Evolutionary conservation across 2,329 filamentous ascomycete species (phyloP).

Genomic region (Pleoardoris graminearum): DNA sequence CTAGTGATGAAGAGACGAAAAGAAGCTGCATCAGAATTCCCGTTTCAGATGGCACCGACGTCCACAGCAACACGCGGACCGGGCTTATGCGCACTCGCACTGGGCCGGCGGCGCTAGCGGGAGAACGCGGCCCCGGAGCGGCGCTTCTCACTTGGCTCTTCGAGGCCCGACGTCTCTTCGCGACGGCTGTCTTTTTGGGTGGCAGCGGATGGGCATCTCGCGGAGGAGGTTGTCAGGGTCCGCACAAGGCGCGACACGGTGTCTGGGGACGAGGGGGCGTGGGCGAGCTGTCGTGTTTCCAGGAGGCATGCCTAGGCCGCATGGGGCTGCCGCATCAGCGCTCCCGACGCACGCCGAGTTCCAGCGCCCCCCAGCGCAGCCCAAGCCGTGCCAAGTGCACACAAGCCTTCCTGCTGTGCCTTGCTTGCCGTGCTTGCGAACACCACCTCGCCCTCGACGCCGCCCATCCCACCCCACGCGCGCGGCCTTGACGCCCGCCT

Average conservation of each 20-base stretch:
- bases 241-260: neutral
- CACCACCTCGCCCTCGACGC: slow-evolving; percentile 11
- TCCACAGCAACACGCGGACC: too few species aligned
- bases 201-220: neutral
- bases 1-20: too few species aligned
- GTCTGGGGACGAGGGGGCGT: neutral
- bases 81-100: too few species aligned
- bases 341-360: slow-evolving; percentile 15
- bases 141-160: neutral
- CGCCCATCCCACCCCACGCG: slow-evolving; percentile 5
- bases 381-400: slow-evolving; percentile 22
- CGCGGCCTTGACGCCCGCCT: slow-evolving; percentile 24
- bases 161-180: neutral
- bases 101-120: too few species aligned
- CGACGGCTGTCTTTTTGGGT: neutral
- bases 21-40: too few species aligned
- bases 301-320: neutral
- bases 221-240: neutral
- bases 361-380: slow-evolving; percentile 9
- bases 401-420: slow-evolving; percentile 27
- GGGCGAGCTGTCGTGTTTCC: neutral
- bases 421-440: slow-evolving; percentile 25
- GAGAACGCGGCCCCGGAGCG: too few species aligned
- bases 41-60: too few species aligned
- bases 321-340: slow-evolving; percentile 8